Evolutionary conservation across 2,329 filamentous ascomycete species (phyloP).

Genomic region (Sarocladium kiliense): DNA sequence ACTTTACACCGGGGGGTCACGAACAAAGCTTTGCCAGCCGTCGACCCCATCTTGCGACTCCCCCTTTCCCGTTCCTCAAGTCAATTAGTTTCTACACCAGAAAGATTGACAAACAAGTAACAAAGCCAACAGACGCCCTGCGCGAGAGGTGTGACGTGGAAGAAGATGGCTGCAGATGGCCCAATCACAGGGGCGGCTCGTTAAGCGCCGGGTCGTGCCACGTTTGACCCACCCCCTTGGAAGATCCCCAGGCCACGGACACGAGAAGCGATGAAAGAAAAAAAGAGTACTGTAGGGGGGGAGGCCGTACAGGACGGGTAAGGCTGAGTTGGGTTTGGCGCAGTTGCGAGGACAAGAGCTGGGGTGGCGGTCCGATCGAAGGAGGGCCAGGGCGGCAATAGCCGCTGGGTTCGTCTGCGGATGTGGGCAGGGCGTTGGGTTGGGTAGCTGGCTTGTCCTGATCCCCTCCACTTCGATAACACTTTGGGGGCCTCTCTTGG

Average conservation of each 20-base stretch:
- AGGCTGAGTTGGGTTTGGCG: slow-evolving; percentile 7
- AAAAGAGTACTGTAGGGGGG: background rate
- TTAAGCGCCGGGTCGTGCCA: slow-evolving; percentile 8
- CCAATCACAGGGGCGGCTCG: background rate
- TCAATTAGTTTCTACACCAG: background rate
- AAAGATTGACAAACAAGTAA: background rate
- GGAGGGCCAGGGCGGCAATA: background rate
- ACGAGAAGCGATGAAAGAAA: background rate
- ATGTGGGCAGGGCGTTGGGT: background rate
- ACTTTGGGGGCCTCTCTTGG: background rate
- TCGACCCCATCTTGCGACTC: background rate
- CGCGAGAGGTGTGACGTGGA: slow-evolving; percentile 6
- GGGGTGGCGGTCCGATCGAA: background rate
- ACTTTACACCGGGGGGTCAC: too few species aligned
- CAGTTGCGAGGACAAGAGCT: background rate
- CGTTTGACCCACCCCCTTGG: slow-evolving; percentile 8
- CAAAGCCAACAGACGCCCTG: slow-evolving; percentile 1
- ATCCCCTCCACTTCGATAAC: background rate
- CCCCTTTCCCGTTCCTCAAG: background rate
- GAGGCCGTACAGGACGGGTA: background rate
- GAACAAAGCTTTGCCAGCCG: too few species aligned
- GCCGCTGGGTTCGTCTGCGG: background rate
- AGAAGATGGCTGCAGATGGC: slow-evolving; percentile 9
- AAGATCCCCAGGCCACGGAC: background rate
- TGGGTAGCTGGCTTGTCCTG: background rate